phyloP scores from a whole-genome alignment of 2,329 filamentous ascomycete species.

The Alternaria incomplexa region DNA sequence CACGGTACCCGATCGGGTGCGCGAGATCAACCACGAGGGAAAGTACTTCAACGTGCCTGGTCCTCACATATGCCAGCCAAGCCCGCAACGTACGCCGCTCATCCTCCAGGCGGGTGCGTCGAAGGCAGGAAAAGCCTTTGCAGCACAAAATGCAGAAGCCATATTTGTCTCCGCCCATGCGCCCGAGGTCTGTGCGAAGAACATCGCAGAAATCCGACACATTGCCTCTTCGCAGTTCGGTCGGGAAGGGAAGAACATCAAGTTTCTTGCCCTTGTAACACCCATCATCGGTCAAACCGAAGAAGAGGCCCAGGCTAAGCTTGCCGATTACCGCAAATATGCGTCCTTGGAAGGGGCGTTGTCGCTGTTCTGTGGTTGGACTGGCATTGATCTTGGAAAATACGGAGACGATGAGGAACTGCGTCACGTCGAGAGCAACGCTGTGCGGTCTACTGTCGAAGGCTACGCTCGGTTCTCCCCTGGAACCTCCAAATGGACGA shows the following conservation, averaged over 20 bases:
- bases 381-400: conserved; percentile 67
- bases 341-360: conserved; percentile 70
- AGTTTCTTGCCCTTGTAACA: conserved; percentile 70
- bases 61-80: conserved; percentile 70
- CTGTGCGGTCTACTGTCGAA: conserved; percentile 64
- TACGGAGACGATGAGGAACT: conserved; percentile 70
- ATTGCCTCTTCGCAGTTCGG: conserved; percentile 61
- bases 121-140: conserved; percentile 69
- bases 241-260: conserved; percentile 66
- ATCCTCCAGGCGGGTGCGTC: conserved; percentile 74
- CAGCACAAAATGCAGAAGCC: conserved; percentile 72
- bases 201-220: conserved; percentile 67
- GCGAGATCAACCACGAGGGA: conserved; percentile 71
- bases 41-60: conserved; percentile 69
- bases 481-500: conserved; percentile 72
- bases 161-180: conserved; percentile 73
- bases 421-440: conserved; percentile 66
- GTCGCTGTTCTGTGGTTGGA: conserved; percentile 77
- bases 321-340: conserved; percentile 65
- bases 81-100: conserved; percentile 71
- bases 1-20: conserved; percentile 62
- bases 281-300: conserved; percentile 70
- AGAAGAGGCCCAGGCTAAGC: conserved; percentile 70
- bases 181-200: conserved; percentile 66
- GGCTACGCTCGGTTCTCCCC: conserved; percentile 64